Evolutionary conservation across 192 early-diverging fungal genomes (phyloP).

Genomic region (Coemansia sp.): DNA sequence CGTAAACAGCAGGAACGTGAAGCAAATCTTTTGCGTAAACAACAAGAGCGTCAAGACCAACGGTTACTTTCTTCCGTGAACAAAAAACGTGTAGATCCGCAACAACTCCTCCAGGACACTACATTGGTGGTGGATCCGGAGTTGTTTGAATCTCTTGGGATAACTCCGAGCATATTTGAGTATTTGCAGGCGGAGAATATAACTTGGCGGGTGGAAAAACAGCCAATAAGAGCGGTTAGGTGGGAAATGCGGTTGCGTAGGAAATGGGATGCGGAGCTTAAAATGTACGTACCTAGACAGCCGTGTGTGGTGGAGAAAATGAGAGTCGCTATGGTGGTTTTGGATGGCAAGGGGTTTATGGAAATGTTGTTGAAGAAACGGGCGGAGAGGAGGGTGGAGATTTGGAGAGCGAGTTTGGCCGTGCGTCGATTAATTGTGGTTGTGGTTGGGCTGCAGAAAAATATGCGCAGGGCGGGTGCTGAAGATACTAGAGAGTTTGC

Average conservation of each 20-base stretch:
- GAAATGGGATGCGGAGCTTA: constrained; percentile 21
- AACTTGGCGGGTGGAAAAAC: constrained; percentile 2
- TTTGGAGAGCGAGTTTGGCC: constrained; percentile 36
- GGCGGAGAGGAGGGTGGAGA: constrained; percentile 14
- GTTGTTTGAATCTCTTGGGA: background rate
- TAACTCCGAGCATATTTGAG: constrained; percentile 1
- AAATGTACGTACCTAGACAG: constrained; percentile 29
- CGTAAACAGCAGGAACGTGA: background rate
- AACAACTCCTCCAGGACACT: constrained; percentile 19
- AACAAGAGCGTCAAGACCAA: background rate
- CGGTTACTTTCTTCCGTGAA: constrained; percentile 1
- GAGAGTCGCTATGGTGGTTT: constrained; percentile 29
- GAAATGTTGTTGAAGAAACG: constrained; percentile 16
- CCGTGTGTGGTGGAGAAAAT: background rate
- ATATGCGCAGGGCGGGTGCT: constrained; percentile 8
- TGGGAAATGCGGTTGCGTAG: constrained; percentile 38
- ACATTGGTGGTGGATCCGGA: constrained; percentile 29
- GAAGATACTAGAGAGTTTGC: constrained; percentile 40
- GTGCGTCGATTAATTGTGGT: constrained; percentile 22
- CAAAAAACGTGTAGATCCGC: constrained; percentile 15
- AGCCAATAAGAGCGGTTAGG: constrained; percentile 4
- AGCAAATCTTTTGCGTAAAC: background rate
- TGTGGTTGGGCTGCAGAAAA: constrained; percentile 35
- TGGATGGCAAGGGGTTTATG: constrained; percentile 15
- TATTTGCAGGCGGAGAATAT: constrained; percentile 6